Conservation (phyloP, 176 grass and related monocot genomes). For the Guadua angustifolia region DNA sequence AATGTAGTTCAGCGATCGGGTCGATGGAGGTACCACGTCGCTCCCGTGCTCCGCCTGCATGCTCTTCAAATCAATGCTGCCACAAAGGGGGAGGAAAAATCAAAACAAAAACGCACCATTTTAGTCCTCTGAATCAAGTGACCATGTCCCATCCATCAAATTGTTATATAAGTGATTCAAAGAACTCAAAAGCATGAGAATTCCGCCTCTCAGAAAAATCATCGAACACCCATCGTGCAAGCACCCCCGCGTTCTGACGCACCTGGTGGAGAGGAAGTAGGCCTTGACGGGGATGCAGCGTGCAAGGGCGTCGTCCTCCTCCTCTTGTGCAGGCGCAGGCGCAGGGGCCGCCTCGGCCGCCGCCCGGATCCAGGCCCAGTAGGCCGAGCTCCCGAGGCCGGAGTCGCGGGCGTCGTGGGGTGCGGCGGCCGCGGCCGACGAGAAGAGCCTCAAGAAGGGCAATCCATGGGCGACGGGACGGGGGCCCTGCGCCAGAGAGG, state of each 20-base stretch:
- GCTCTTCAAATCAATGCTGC: conserved; percentile 91
- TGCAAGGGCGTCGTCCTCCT: conserved; percentile 57
- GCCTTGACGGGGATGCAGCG: conserved; percentile 92
- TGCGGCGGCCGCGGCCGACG: conserved; percentile 38
- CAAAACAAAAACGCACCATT: not conserved
- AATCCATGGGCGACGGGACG: not conserved
- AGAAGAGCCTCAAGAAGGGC: conserved; percentile 33
- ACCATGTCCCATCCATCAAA: not conserved
- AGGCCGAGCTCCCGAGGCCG: conserved; percentile 38
- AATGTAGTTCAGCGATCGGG: conserved; percentile 77
- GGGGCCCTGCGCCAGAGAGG: not conserved
- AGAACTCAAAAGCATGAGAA: not conserved
- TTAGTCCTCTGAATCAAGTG: not conserved
- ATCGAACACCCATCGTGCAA: conserved; percentile 44
- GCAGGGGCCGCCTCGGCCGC: conserved; percentile 55
- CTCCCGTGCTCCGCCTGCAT: conserved; percentile 70
- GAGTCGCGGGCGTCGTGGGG: conserved; percentile 44
- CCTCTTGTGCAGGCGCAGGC: conserved; percentile 12
- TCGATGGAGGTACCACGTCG: conserved; percentile 72
- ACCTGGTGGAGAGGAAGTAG: conserved; percentile 88
- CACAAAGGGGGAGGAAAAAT: conserved; percentile 34
- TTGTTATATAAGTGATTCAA: not conserved
- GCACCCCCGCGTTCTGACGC: not conserved
- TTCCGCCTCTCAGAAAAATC: conserved; percentile 12
- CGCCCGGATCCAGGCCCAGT: conserved; percentile 53